A percentile compares a stretch with the other conserved stretches of the same genome.
Evolutionary conservation across 192 early-diverging fungal genomes (phyloP).

Genomic region (Gamsiella multidivaricata): DNA sequence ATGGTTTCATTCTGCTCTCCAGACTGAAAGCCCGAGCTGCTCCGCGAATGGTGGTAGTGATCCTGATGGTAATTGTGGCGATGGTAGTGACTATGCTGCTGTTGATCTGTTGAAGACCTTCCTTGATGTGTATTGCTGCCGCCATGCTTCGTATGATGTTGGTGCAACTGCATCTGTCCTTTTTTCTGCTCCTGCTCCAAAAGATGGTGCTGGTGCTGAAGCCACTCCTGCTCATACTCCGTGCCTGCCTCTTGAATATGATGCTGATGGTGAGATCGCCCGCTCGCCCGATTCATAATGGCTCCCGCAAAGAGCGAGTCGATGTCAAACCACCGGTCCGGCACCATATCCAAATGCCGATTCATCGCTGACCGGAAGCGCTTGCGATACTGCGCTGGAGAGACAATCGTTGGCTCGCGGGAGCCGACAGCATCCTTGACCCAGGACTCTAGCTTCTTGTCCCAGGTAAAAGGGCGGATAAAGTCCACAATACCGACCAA

Average conservation of each 20-base stretch:
- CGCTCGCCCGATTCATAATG: conserved; percentile 27
- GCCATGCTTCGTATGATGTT: conserved; percentile 8
- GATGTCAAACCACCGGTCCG: conserved; percentile 44
- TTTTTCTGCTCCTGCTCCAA: conserved; percentile 13
- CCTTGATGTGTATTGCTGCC: not conserved
- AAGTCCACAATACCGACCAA: conserved; percentile 99
- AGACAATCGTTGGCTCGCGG: conserved; percentile 94
- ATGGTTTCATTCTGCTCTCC: not conserved
- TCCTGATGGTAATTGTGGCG: conserved; percentile 5
- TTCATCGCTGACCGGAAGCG: conserved; percentile 97
- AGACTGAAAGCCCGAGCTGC: conserved; percentile 8
- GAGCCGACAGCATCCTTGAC: conserved; percentile 96
- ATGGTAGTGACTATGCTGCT: conserved; percentile 10
- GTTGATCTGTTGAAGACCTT: not conserved
- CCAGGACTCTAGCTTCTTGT: conserved; percentile 98
- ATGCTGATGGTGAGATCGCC: conserved; percentile 21
- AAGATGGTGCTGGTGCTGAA: conserved; percentile 3
- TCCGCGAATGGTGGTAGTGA: conserved; percentile 3
- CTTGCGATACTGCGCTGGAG: conserved; percentile 92
- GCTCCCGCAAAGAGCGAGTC: conserved; percentile 19
- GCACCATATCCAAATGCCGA: conserved; percentile 62
- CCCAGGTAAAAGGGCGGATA: conserved; percentile 98
- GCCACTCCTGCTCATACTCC: conserved; percentile 4
- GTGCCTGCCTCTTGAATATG: conserved; percentile 3
- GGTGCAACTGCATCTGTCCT: conserved; percentile 26